Evolutionary conservation across 1,284 basidiomycete genomes (phyloP).

Genomic region (Fomitopsis palustris): DNA sequence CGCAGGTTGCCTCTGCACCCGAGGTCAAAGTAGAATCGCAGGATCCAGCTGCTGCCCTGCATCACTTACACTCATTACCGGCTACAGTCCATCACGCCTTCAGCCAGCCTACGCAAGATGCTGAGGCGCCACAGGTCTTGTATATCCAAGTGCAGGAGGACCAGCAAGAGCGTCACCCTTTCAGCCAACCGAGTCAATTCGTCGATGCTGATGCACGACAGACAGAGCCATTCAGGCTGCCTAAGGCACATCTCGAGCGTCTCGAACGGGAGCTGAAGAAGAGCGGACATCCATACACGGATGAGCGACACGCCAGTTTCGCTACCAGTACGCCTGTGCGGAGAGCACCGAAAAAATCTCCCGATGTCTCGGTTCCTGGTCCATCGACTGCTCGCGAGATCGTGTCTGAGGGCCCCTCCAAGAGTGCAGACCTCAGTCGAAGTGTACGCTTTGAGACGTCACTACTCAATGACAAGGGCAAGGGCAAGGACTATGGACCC

Average conservation of each 20-base stretch:
- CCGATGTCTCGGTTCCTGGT: neutral
- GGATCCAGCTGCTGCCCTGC: neutral
- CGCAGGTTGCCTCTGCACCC: neutral
- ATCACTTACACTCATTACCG: neutral
- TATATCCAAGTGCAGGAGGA: neutral
- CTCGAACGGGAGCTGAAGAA: neutral
- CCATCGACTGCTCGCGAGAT: neutral
- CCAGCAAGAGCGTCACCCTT: constrained; percentile 15
- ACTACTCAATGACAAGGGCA: neutral
- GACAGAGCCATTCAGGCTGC: neutral
- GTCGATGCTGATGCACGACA: neutral
- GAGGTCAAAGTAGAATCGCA: neutral
- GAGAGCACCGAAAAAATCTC: neutral
- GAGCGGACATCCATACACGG: neutral
- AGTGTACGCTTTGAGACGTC: constrained; percentile 1
- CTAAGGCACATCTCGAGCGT: neutral
- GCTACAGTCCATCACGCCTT: constrained; percentile 9
- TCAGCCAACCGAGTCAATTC: constrained; percentile 17
- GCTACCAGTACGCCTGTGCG: neutral
- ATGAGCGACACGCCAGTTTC: neutral
- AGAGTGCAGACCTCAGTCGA: neutral
- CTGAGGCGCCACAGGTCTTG: neutral
- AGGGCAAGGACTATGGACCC: neutral
- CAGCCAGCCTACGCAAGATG: constrained; percentile 10
- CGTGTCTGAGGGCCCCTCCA: neutral